A percentile compares a stretch with the other conserved stretches of the same genome.
These are phyloP conservation scores for Leucocoprinus birnbaumii DNA, from an alignment of 768 basidiomycete genomes.

Conservation along the genomic window DNA sequence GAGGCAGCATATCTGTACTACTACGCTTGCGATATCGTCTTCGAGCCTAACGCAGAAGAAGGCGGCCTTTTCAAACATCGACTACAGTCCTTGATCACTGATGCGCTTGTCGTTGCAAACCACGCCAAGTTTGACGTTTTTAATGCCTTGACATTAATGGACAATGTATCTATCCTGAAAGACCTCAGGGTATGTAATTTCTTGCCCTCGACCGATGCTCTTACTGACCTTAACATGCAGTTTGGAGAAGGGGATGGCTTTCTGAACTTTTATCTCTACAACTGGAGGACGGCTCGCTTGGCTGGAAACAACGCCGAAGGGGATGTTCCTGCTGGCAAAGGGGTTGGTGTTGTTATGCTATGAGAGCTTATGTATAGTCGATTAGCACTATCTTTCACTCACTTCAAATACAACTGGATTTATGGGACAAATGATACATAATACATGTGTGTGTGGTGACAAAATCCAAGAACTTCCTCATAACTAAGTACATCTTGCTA, in stretches of 20 bases:
- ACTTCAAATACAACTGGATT: neutral
- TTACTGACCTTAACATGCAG: slow-evolving; percentile 34
- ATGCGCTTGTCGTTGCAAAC: slow-evolving; percentile 79
- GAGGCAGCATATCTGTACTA: slow-evolving; percentile 97
- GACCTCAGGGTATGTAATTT: slow-evolving; percentile 62
- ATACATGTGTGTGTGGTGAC: slow-evolving; percentile 13
- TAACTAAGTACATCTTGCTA: slow-evolving; percentile 4
- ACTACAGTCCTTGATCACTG: slow-evolving; percentile 67
- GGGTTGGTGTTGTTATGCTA: slow-evolving; percentile 94
- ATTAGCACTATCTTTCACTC: too few species aligned
- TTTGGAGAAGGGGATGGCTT: slow-evolving; percentile 93
- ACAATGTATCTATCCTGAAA: slow-evolving; percentile 79
- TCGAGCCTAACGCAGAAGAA: slow-evolving; percentile 59
- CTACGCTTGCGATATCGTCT: slow-evolving; percentile 82
- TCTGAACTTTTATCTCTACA: slow-evolving; percentile 92
- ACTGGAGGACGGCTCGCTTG: slow-evolving; percentile 84
- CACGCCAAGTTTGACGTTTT: slow-evolving; percentile 92
- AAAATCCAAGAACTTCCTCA: neutral
- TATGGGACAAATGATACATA: slow-evolving; percentile 10
- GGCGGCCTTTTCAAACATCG: slow-evolving; percentile 64
- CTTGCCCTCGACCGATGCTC: neutral
- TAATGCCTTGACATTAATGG: slow-evolving; percentile 94
- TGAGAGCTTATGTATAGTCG: slow-evolving; percentile 28
- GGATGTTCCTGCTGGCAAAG: slow-evolving; percentile 60
- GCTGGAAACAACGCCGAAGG: slow-evolving; percentile 64